phyloP scores from a whole-genome alignment of 805 yeast genomes.

The Candida corydali region DNA sequence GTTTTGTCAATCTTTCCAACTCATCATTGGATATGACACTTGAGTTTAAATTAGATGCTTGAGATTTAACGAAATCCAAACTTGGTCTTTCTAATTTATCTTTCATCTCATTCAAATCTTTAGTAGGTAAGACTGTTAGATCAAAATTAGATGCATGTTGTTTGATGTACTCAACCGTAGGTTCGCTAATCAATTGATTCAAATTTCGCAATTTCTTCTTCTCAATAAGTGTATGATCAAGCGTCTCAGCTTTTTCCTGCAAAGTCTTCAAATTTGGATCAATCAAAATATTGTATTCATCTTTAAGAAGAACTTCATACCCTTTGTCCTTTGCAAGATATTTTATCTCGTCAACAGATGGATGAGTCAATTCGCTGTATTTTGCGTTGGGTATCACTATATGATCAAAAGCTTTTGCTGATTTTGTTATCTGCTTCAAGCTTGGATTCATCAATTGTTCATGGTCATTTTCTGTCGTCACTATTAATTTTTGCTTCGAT shows the following conservation, averaged over 20 bases:
- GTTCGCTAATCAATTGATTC: conserved; percentile 13
- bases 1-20: conserved; percentile 13
- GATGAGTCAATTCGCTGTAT: conserved; percentile 13
- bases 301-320: conserved; percentile 11
- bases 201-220: conserved; percentile 10
- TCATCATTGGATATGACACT: conserved; percentile 11
- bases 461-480: conserved; percentile 12
- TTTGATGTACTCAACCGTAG: conserved; percentile 9
- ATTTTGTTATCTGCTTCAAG: conserved; percentile 18
- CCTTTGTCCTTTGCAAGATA: conserved; percentile 12
- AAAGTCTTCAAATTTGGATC: conserved; percentile 17
- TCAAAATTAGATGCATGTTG: conserved; percentile 4
- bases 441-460: conserved; percentile 18
- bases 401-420: conserved; percentile 18
- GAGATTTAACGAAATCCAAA: conserved; percentile 19
- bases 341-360: conserved; percentile 15
- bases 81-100: conserved; percentile 15
- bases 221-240: conserved; percentile 10
- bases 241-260: conserved; percentile 10
- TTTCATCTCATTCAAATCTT: conserved; percentile 7
- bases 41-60: conserved; percentile 12
- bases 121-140: conserved; percentile 13
- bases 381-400: conserved; percentile 16
- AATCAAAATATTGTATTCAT: conserved; percentile 13
- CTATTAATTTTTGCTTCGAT: conserved; percentile 12